Evolutionary conservation across 2,329 filamentous ascomycete genomes (phyloP).

Genomic region (Sporothrix variecibatus): DNA sequence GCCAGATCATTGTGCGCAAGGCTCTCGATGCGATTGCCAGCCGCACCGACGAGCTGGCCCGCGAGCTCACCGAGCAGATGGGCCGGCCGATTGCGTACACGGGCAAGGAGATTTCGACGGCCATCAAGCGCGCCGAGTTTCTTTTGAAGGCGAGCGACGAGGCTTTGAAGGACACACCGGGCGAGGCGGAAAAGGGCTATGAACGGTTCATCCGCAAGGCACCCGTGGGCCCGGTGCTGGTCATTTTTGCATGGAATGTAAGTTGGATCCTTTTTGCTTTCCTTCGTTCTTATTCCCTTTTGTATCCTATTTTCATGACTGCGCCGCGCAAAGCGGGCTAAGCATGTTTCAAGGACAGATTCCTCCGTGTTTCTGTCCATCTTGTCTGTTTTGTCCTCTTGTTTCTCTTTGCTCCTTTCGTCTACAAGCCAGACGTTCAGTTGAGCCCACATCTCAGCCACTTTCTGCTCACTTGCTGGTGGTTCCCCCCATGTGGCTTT

Average conservation of each 20-base stretch:
- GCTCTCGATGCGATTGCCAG: slow-evolving; percentile 71
- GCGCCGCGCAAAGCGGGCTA: not conserved
- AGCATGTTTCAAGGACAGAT: not conserved
- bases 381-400: not conserved
- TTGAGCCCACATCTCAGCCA: not conserved
- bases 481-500: not conserved
- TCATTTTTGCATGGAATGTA: slow-evolving; percentile 97
- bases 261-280: slow-evolving; percentile 42
- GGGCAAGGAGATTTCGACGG: slow-evolving; percentile 79
- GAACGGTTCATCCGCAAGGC: slow-evolving; percentile 87
- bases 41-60: slow-evolving; percentile 76
- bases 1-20: slow-evolving; percentile 78
- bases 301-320: not conserved
- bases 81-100: slow-evolving; percentile 88
- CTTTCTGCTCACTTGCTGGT: not conserved
- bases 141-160: slow-evolving; percentile 81
- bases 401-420: not conserved
- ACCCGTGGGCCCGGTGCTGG: slow-evolving; percentile 81
- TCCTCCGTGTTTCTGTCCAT: not conserved
- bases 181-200: slow-evolving; percentile 84
- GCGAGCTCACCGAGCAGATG: slow-evolving; percentile 92
- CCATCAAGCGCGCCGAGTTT: slow-evolving; percentile 82
- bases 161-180: slow-evolving; percentile 75
- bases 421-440: not conserved
- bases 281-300: not conserved